Percentiles rank a stretch among this genome's conserved stretches.
phyloP scores from a whole-genome alignment of 2,329 filamentous ascomycete species.

The Fusarium albidum region DNA sequence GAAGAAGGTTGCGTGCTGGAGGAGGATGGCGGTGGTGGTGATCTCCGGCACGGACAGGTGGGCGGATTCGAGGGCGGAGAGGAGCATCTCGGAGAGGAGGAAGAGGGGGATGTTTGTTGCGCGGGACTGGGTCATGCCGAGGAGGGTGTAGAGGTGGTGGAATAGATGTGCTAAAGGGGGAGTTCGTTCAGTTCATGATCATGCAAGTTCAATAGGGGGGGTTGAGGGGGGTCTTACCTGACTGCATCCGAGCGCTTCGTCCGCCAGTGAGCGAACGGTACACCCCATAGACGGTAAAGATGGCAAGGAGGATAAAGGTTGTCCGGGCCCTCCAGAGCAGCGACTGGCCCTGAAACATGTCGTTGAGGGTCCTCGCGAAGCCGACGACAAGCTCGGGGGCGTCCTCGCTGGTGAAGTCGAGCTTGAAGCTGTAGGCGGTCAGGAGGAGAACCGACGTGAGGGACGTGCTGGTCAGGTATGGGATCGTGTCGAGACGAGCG shows the following conservation, averaged over 20 bases:
- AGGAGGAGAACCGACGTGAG: conserved; percentile 53
- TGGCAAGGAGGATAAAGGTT: conserved; percentile 58
- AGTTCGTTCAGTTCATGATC: conserved; percentile 15
- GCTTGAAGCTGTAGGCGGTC: conserved; percentile 81
- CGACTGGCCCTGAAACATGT: conserved; percentile 52
- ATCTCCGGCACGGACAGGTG: conserved; percentile 64
- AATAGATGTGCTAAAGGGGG: conserved; percentile 57
- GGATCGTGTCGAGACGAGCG: conserved; percentile 51
- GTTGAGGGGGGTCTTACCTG: conserved; percentile 37
- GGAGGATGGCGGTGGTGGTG: conserved; percentile 74
- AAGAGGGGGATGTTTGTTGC: conserved; percentile 87
- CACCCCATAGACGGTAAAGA: conserved; percentile 49
- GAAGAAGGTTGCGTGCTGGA: conserved; percentile 88
- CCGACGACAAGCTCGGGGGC: conserved; percentile 79
- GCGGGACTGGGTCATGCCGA: conserved; percentile 87
- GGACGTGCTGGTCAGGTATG: conserved; percentile 51
- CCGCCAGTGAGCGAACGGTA: conserved; percentile 48
- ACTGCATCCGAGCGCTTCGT: conserved; percentile 35
- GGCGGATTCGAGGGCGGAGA: conserved; percentile 57
- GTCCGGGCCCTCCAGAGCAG: conserved; percentile 59
- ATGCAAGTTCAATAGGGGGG: too few relatives aligned
- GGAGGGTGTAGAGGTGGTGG: conserved; percentile 77
- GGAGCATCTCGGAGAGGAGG: conserved; percentile 73
- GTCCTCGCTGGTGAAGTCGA: conserved; percentile 87
- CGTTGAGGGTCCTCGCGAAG: conserved; percentile 50